Evolutionary conservation across 805 yeast genomes (phyloP), one percentile per base, ranked within the genome.

Genomic region (Ogataea allantospora): DNA sequence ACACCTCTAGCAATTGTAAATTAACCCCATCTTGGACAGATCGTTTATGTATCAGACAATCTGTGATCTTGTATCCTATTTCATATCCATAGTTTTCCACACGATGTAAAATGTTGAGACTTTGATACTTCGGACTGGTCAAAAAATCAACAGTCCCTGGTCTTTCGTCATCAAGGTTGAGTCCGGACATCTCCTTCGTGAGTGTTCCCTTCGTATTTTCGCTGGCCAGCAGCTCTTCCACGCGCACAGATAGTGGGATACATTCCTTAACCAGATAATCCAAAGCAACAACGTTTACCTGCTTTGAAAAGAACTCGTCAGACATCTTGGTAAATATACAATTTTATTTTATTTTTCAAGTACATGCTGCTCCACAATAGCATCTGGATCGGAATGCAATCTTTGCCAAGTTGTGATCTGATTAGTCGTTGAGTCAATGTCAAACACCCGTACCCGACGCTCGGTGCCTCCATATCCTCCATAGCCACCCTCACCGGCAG

Each of bases 401-500:
- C 93, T 63, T 60, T 89, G 88, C 88, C 95, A 87, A 2, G 88
- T 75, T 24, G 55, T 59, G 20, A 83, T 75, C 13, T 64, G 63
- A 2, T 72, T 70, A 1, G 58, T 55, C 6, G 60, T 52, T 1
- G 75, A 55, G 55, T 88, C 81, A 9, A 89, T 51, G 27, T 84
- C 88, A 56, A 71, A 91, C 0, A 82, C 51, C 33, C 99, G 69
- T 30, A 88, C 54, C 38, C 97, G 71, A 51, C 99, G 75, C n/a
- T 82, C 69, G 21, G 83, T 86, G 2, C 89, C 91, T 1, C 88
- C 91, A 53, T 88, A 88, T 0, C 97, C 97, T 7, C 83, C 97
- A 57, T 93, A 93, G 0, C 96, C 98, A 26, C 98, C 99, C 63
- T 87, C 95, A 11, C 98, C 99, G 5, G 76, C 72, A 1, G 80